phyloP scores from a whole-genome alignment of 305 asterid species.

The Fraxinus nigra region DNA sequence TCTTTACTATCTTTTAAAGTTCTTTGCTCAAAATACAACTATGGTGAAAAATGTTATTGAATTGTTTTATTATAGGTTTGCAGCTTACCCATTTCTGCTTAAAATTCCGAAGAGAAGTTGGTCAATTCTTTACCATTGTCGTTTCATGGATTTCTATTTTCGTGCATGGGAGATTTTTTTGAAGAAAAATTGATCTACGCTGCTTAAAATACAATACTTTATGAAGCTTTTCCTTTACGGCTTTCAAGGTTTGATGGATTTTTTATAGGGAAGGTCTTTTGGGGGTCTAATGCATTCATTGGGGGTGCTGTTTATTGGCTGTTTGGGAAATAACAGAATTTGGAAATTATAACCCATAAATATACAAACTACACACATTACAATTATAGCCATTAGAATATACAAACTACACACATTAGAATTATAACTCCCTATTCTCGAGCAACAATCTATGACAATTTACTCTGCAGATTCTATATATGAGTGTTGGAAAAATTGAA shows the following conservation, averaged over 20 bases:
- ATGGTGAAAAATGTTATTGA: not conserved
- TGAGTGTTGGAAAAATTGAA: not conserved
- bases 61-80: conserved; percentile 3
- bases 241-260: not conserved
- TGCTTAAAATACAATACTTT: not conserved
- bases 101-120: not conserved
- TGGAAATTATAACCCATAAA: not conserved
- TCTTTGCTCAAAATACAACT: not conserved
- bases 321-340: not conserved
- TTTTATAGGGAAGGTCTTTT: not conserved
- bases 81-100: not conserved
- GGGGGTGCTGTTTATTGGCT: not conserved
- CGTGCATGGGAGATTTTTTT: not conserved
- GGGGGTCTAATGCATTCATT: conserved; percentile 3
- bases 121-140: not conserved
- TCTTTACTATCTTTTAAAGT: conserved; percentile 1
- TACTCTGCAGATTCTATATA: not conserved
- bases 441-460: not conserved
- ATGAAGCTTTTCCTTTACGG: not conserved
- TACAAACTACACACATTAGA: not conserved
- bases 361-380: not conserved
- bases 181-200: not conserved
- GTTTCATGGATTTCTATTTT: conserved; percentile 8
- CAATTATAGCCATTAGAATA: too few relatives aligned
- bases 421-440: not conserved